Base-by-base conservation (phyloP, 2,329 filamentous ascomycete species). In the Penicillium glabrum region DNA sequence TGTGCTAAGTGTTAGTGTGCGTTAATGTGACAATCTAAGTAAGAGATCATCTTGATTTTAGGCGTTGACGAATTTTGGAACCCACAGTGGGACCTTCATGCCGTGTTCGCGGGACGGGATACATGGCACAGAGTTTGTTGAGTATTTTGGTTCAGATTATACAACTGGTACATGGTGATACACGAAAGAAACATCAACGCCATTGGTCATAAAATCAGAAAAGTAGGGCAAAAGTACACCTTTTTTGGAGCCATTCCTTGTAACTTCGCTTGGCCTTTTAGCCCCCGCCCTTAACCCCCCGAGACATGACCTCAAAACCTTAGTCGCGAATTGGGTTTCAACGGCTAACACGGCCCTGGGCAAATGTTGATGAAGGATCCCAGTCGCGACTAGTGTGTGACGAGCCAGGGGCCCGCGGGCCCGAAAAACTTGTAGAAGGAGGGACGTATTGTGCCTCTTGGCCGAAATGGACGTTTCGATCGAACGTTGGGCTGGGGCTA, bases 381-480 rank as follows among this genome's bases (percentile, higher is more conserved):
- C 74, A 77, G 3, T 72, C 73, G 31, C 67, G 69, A 4, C 56
- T 60, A 45, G 35, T 47, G 19, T 67, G 64, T 1, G 64, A 56
- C 21, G 68, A 63, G 26, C 64, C 74, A 14, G 77, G 78, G 11
- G 78, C 74, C 47, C 77, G 74, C 7, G 80, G 80, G 7, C 71
- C 71, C 0, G 79, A 81, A 64, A 82, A 82, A 50, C 79, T 81
- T 63, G 79, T 67, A 4, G 74, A 72, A 0, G 80, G 80, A 31
- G 73, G 77, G 44, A 73, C 70, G 62, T 82, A 83, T 57, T 74
- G 73, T 23, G 77, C 76, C 55, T 80, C 78, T 9, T 72, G 71
- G 23, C 73, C 76, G 58, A 77, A 77, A 53, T 75, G 56, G 21
- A 46, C 54, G n/a, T 5, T 67, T 56, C 24, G 66, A 51, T 65